Percentiles rank a stretch among this genome's conserved stretches.
Conservation (phyloP, 176 grass and related monocot species). For the Hordeum marinum region DNA sequence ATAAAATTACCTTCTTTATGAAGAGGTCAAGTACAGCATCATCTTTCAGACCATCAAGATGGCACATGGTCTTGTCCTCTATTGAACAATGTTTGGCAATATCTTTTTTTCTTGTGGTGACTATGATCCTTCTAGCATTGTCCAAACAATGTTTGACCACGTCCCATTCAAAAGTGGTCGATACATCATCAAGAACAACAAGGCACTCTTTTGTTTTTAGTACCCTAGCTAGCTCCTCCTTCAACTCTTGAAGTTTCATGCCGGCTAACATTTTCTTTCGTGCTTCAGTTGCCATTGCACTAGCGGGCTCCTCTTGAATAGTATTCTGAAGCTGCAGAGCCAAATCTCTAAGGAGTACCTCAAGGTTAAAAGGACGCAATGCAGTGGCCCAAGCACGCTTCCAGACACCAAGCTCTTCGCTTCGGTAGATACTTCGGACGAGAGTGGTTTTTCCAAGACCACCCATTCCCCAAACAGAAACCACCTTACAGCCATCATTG, state of each 20-base stretch:
- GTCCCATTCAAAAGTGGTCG: neutral
- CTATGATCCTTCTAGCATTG: neutral
- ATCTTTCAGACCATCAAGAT: too few species aligned
- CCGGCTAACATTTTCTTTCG: neutral
- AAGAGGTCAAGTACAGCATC: too few species aligned
- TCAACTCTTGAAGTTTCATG: neutral
- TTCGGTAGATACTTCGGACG: neutral
- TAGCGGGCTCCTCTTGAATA: neutral
- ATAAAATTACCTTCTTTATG: too few species aligned
- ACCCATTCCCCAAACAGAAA: constrained; percentile 8
- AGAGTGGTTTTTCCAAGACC: constrained; percentile 17
- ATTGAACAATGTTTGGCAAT: too few species aligned
- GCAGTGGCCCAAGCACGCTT: constrained; percentile 11
- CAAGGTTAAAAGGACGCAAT: neutral
- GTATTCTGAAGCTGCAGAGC: neutral
- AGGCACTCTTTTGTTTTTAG: neutral
- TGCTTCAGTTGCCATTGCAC: neutral
- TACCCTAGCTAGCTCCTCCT: neutral
- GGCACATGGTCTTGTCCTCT: too few species aligned
- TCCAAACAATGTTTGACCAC: neutral
- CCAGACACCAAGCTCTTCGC: neutral
- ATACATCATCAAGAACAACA: constrained; percentile 31
- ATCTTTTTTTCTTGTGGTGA: constrained; percentile 17
- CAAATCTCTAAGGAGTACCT: neutral
- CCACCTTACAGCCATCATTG: neutral